Base-by-base conservation (phyloP, 208 protist species). In the Vickermania ingenoplastis region DNA sequence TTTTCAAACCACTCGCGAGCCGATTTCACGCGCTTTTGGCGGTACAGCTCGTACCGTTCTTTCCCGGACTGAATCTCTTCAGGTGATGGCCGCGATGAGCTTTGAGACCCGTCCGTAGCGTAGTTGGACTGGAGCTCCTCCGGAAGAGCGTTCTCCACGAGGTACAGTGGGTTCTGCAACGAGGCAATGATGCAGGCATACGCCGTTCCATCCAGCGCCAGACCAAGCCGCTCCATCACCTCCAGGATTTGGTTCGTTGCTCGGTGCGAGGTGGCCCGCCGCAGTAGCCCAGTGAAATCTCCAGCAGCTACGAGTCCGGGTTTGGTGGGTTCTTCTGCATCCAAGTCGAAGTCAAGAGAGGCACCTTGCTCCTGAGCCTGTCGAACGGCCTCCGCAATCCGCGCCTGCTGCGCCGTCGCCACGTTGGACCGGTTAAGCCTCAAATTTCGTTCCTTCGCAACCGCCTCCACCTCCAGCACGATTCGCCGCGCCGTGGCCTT, bases 251-350 rank as follows among this genome's bases (percentile, higher is more conserved):
- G 79, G 3, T 61, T 22, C 13, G 81, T 83, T 1, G 50, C 52
- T 21, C 73, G 68, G 2, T 72, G 60, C 7, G 69, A 77, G 55
- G 54, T 67, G 4, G 77, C 65, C n/a, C 66, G 63, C 3, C 83
- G 78, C 7, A 91, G 67, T 17, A 94, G 62, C 31, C 83, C 74
- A 59, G 67, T 70, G 61, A 91, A 94, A 61, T 94, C 87, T 5
- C 83, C 81, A n/a, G 90, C 81, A n/a, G 56, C 56, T 26, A 78
- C 31, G 0, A 5, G 36, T n/a, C 14, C 5, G 11, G n/a, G 5
- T 21, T 22, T 59, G 26, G 14, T 71, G n/a, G 64, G 36, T 2
- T 61, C 69, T 14, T 61, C 28, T 0, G 3, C 36, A 51, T 56
- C 41, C 5, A 62, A 41, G 22, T 1, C 17, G 58, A 0, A n/a